Evolutionary conservation across 192 early-diverging fungal genomes (phyloP).

Genomic region (Coemansia sp.): DNA sequence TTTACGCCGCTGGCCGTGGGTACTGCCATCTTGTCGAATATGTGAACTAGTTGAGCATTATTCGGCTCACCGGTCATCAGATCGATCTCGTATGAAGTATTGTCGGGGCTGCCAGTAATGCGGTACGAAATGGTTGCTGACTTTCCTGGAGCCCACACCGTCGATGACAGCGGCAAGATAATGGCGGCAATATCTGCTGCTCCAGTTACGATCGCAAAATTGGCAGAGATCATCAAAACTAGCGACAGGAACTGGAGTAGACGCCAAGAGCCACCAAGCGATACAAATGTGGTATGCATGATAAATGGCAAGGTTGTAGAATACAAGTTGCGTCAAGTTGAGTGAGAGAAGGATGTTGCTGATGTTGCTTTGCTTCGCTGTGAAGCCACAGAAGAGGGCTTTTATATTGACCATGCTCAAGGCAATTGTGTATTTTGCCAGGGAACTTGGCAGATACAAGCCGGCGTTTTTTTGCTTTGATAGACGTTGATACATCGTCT

Average conservation of each 20-base stretch:
- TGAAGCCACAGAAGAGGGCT: not conserved
- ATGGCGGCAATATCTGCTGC: constrained; percentile 20
- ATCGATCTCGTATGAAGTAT: constrained; percentile 31
- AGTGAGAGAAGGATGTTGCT: not conserved
- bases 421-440: not conserved
- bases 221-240: not conserved
- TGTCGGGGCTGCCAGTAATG: constrained; percentile 14
- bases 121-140: constrained; percentile 21
- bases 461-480: not conserved
- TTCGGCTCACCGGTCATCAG: constrained; percentile 27
- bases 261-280: not conserved
- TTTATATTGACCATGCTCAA: not conserved
- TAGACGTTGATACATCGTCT: not conserved
- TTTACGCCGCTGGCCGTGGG: constrained; percentile 21
- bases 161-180: constrained; percentile 23
- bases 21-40: constrained; percentile 21
- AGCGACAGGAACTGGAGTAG: not conserved
- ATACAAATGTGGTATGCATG: not conserved
- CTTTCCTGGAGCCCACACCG: constrained; percentile 20
- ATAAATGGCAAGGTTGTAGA: not conserved
- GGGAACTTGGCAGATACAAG: not conserved
- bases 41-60: constrained; percentile 38
- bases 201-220: not conserved
- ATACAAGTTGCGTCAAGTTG: too few species aligned
- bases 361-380: not conserved